These are phyloP conservation scores for Nevesoporus exiguus DNA, from an alignment of 768 basidiomycete species.

Conservation along the genomic window DNA sequence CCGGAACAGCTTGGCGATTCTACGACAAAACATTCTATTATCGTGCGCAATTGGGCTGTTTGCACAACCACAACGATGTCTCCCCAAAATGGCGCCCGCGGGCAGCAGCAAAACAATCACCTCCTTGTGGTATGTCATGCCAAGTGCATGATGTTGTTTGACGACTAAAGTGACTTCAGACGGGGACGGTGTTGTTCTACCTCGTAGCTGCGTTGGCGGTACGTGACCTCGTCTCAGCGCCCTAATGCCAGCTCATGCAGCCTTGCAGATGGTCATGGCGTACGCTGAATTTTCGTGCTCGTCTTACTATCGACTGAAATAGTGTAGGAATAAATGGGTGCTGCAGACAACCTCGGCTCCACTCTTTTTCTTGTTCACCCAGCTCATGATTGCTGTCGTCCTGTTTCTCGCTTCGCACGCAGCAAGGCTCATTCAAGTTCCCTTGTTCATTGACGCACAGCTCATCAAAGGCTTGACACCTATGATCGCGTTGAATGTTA, in stretches of 20 bases:
- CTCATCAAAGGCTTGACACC: conserved; percentile 72
- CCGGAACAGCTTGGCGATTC: not conserved
- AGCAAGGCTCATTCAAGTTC: conserved; percentile 62
- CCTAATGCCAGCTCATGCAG: conserved; percentile 1
- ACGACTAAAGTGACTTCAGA: conserved; percentile 38
- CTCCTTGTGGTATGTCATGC: conserved; percentile 31
- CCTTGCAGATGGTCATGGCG: conserved; percentile 84
- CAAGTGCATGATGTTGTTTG: not conserved
- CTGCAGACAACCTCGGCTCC: conserved; percentile 70
- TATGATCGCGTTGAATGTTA: conserved; percentile 71
- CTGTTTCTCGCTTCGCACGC: conserved; percentile 67
- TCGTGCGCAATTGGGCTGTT: not conserved
- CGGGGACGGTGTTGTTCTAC: conserved; percentile 78
- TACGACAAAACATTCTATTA: not conserved
- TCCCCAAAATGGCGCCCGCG: conserved; percentile 24
- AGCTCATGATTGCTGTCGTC: conserved; percentile 74
- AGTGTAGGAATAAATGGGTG: conserved; percentile 84
- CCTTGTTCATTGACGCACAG: conserved; percentile 58
- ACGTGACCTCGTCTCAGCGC: conserved; percentile 32
- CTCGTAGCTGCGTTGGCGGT: conserved; percentile 86
- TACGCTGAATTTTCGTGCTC: conserved; percentile 36
- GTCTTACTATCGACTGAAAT: conserved; percentile 10
- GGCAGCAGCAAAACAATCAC: conserved; percentile 31
- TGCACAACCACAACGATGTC: conserved; percentile 17
- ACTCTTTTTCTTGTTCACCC: conserved; percentile 82